Evolutionary conservation across 2,329 filamentous ascomycete genomes (phyloP), one percentile per base, ranked within the genome.

Genomic region (Coccinonectria pachysandricola): DNA sequence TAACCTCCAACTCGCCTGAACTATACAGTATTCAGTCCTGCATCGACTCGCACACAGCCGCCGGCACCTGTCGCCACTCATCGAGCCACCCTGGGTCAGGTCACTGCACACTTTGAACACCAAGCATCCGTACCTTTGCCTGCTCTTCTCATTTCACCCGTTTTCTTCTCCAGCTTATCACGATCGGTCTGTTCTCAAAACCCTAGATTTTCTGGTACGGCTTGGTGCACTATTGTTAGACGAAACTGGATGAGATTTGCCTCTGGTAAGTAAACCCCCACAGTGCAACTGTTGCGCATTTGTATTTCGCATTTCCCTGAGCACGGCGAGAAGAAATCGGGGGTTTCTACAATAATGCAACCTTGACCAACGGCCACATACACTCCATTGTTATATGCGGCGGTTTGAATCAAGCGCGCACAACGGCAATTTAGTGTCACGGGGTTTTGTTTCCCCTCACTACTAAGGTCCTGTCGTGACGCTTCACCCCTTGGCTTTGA

Each of bases 1-100:
- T 28, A 24, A 26, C 31, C 27, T 21, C 24, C 28, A 32, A 40
- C 38, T 40, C 37, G 48, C 39, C 43, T 49, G 39, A 40, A 31
- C 35, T 38, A 32, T 28, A 26, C 32, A 32, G 35, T 35, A 34
- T n/a, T 35, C 27, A 28, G 24, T 19, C 32, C 19, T 35, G 29
- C 31, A 32, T 38, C 29, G 40, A 38, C 31, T 39, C 38, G 34
- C 35, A 35, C 23, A 29, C 39, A 31, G 32, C 32, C 35, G 29
- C 32, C 36, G 35, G 19, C 23, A 39, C 23, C 27, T 31, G 27
- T 40, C 36, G 37, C 39, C 37, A 43, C 41, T 33, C 21, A 25
- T 34, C 32, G 39, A 36, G 32, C 32, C 35, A 30, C 30, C 28
- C 38, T 27, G 30, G 26, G 19, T 31, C 32, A 25, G 27, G 30